Base-by-base conservation (phyloP, 1,284 basidiomycete species). In the Cutaneotrichosporon cutaneum region DNA sequence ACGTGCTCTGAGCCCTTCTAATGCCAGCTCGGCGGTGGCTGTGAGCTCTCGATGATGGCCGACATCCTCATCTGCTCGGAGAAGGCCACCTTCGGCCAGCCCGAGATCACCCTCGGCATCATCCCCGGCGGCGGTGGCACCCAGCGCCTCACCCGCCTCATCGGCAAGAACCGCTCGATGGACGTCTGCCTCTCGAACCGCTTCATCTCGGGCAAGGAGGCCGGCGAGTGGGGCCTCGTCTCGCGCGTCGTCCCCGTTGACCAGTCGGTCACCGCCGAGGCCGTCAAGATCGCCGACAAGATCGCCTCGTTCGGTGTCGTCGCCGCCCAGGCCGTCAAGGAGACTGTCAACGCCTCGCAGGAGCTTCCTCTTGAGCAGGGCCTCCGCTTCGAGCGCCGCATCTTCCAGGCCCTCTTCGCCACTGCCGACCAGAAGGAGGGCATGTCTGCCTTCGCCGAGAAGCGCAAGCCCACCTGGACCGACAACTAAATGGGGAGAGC, bases 391-490 rank as follows among this genome's bases (percentile, higher is more conserved):
- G 95, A 99, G 81, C 85, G 93, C 65, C 84, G 93, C 68, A 81
- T 95, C 56, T 98, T 98, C 89, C 91, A 98, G 72, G 84, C 87
- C 56, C 81, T 95, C 66, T 99, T 99, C 72, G 93, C 93, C 18
- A 98, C 95, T 47, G 86, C 89, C 65, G 95, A 99, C 78, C 95
- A 98, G 82, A 98, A 98, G 84, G 94, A 98, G 82, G 92, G 94
- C 27, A 98, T 97, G 95, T 77, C 83, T 42, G 95, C 94, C 18
- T 55, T 55, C 27, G 54, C 42, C 9, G 54, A 55, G 54, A 55
- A 98, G 85, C 86, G 95, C 76, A 91, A 91, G 81, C 82, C 93
- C n/a, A 84, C 85, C 51, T 97, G 91, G 81, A 67, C 69, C 7
- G 70, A 78, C 69, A 64, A 73, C 63, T 78, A 66, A 58, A 45